Conservation (phyloP, 257 asterid species). For the Salvia miltiorrhiza region DNA sequence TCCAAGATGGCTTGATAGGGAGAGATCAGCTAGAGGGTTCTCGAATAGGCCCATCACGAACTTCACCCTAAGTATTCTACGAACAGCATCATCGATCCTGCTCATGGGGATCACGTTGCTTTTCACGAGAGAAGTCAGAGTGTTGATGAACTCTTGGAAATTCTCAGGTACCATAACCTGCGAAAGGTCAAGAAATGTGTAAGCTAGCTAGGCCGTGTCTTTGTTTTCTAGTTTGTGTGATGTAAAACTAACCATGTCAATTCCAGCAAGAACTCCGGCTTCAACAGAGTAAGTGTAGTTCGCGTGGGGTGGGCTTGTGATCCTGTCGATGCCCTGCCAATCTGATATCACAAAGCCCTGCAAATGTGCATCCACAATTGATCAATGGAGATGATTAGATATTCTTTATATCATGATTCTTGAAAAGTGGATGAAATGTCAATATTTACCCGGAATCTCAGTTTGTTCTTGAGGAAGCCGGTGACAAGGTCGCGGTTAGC, state of each 20-base stretch:
- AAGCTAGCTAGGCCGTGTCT: not conserved
- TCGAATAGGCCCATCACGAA: constrained; percentile 52
- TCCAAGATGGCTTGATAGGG: constrained; percentile 48
- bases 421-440: not conserved
- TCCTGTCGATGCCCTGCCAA: constrained; percentile 80
- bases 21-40: constrained; percentile 55
- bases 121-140: constrained; percentile 41
- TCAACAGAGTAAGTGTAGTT: constrained; percentile 82
- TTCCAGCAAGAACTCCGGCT: constrained; percentile 78
- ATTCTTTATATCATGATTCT: not conserved
- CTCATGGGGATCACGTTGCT: constrained; percentile 45
- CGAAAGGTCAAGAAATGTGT: not conserved
- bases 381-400: not conserved
- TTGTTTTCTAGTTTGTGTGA: not conserved
- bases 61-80: constrained; percentile 55
- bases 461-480: constrained; percentile 51
- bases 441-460: constrained; percentile 54
- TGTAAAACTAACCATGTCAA: constrained; percentile 66
- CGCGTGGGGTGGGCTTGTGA: constrained; percentile 65
- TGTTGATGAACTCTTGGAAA: constrained; percentile 38
- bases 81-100: constrained; percentile 62
- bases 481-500: constrained; percentile 48
- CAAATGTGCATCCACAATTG: constrained; percentile 13
- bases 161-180: constrained; percentile 63
- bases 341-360: constrained; percentile 92